Percentiles rank a stretch among this genome's conserved stretches.
Conservation (phyloP, 306 rosid genomes). For the Ziziphus jujuba region DNA sequence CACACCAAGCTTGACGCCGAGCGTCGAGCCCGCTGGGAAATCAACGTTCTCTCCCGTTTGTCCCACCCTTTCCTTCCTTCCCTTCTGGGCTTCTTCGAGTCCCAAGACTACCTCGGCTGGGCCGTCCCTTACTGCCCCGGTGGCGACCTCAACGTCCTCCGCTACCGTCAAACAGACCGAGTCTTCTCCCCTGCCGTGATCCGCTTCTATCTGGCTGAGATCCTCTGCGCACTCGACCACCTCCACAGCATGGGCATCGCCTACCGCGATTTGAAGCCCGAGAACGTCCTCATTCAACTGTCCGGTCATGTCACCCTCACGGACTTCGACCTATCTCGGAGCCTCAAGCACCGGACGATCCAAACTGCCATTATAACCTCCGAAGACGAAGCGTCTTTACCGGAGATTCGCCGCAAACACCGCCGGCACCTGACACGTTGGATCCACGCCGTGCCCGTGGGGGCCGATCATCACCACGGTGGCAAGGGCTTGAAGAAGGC, state of each 20-base stretch:
- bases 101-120: constrained; percentile 60
- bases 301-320: constrained; percentile 95
- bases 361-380: constrained; percentile 10
- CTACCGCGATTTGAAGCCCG: constrained; percentile 92
- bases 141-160: constrained; percentile 87
- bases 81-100: constrained; percentile 55
- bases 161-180: constrained; percentile 67
- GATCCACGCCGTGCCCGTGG: constrained; percentile 11
- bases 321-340: constrained; percentile 86
- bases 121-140: constrained; percentile 90
- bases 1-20: constrained; percentile 64
- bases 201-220: constrained; percentile 79
- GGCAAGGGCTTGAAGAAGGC: constrained; percentile 36
- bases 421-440: constrained; percentile 57
- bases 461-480: neutral
- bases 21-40: constrained; percentile 88
- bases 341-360: constrained; percentile 41
- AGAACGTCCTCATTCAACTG: constrained; percentile 80
- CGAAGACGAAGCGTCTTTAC: constrained; percentile 2
- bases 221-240: constrained; percentile 78
- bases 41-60: constrained; percentile 52
- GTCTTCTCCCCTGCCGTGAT: constrained; percentile 77
- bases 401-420: constrained; percentile 32
- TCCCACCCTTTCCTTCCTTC: constrained; percentile 77
- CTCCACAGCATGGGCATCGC: constrained; percentile 75